phyloP scores from a whole-genome alignment of 2,329 filamentous ascomycete species.

The Fusarium decemcellulare region DNA sequence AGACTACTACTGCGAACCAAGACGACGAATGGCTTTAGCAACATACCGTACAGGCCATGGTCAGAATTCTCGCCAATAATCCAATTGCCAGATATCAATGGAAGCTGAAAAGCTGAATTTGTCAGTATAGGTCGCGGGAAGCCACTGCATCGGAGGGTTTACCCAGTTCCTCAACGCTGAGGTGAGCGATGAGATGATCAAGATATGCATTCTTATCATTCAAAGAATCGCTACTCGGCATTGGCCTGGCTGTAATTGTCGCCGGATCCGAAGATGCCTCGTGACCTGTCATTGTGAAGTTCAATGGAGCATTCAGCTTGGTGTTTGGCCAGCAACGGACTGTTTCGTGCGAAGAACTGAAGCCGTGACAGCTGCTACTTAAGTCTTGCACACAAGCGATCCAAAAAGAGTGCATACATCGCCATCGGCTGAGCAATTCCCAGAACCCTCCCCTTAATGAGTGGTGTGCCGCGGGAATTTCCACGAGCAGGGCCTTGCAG shows the following conservation, averaged over 20 bases:
- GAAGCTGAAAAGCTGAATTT: neutral
- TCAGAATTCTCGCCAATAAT: neutral
- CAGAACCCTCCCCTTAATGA: no score
- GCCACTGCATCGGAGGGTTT: neutral
- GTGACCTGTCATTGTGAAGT: no score
- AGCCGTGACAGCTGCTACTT: no score
- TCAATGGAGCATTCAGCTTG: no score
- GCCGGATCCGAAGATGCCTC: neutral
- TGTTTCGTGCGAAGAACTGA: no score
- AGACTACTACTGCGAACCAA: neutral
- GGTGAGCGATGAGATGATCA: neutral
- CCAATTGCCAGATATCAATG: neutral
- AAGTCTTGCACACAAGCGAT: no score
- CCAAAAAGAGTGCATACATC: no score
- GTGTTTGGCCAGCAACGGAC: no score
- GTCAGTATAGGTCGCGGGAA: neutral
- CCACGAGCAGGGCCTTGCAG: neutral
- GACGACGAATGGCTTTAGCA: neutral
- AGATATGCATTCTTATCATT: neutral
- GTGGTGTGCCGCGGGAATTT: neutral
- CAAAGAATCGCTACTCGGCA: neutral
- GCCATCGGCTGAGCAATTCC: no score
- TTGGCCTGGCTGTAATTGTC: neutral
- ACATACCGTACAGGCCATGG: neutral
- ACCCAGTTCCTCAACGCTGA: neutral